phyloP scores from a whole-genome alignment of 2,329 filamentous ascomycete species.

The Aspergillus niger region DNA sequence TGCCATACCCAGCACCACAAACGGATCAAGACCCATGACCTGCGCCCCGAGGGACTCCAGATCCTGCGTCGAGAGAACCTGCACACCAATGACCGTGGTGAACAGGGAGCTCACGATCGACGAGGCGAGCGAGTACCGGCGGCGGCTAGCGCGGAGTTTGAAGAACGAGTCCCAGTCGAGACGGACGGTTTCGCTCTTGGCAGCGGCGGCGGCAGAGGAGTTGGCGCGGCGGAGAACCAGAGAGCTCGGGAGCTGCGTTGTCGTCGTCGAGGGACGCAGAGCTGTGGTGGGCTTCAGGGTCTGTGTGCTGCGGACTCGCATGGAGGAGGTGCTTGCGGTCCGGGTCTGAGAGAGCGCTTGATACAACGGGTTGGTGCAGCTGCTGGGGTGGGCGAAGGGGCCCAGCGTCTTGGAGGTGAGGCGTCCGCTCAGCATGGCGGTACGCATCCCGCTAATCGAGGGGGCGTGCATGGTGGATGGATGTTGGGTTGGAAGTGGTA shows the following conservation, averaged over 20 bases:
- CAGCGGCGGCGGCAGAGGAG: conserved; percentile 29
- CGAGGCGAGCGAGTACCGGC: conserved; percentile 78
- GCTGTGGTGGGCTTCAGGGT: conserved; percentile 18
- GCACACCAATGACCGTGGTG: conserved; percentile 56
- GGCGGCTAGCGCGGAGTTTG: conserved; percentile 79
- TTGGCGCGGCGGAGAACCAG: conserved; percentile 26
- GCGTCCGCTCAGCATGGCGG: conserved; percentile 32
- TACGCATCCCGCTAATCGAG: conserved; percentile 34
- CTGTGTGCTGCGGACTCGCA: conserved; percentile 17
- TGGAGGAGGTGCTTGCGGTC: conserved; percentile 24
- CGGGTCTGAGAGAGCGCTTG: conserved; percentile 29
- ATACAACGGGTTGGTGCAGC: conserved; percentile 21
- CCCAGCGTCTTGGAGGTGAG: conserved; percentile 27
- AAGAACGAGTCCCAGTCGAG: conserved; percentile 94
- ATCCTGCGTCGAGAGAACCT: conserved; percentile 67
- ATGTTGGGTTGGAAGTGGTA: neutral
- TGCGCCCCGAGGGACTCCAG: conserved; percentile 66
- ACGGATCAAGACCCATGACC: conserved; percentile 81
- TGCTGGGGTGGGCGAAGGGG: conserved; percentile 26
- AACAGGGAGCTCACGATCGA: conserved; percentile 67
- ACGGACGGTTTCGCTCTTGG: conserved; percentile 36
- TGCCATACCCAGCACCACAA: conserved; percentile 79
- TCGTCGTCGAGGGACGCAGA: conserved; percentile 13
- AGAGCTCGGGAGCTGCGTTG: conserved; percentile 8
- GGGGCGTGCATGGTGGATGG: conserved; percentile 29